Evolutionary conservation across 768 basidiomycete genomes (phyloP), one percentile per base, ranked within the genome.

Genomic region (Ephemerocybe angulata): DNA sequence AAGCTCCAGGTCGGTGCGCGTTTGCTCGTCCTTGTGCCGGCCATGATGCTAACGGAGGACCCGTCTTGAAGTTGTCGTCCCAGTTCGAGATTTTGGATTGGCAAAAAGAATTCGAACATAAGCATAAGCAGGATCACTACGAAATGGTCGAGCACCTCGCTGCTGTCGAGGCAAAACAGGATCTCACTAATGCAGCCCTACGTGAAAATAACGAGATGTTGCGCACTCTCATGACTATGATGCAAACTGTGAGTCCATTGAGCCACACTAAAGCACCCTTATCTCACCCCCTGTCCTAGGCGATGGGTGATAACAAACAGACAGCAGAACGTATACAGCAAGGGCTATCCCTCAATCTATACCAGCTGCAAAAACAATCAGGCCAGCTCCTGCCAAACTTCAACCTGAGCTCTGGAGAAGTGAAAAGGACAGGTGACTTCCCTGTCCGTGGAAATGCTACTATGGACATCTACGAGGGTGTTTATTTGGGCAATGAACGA

Each of bases 401-500:
- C 55, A 67, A 83, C 56, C 72, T 85, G 29, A 68, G 72, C 50
- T 73, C 75, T 4, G 81, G 81, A 4, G 83, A 85, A 65, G 82
- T 83, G 11, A 67, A 66, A 17, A 71, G 79, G 54, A 65, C 79
- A 28, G 76, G 79, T 15, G 67, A 74, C 22, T 75, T 76, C 50
- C 80, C 83, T 7, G 74, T 81, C 47, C 75, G 75, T 38, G 80
- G 80, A 27, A 79, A 76, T 6, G 73, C 76, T 13, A 72, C 76
- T 3, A 81, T 82, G 72, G 82, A 81, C 64, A 77, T 82, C 12
- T 75, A 72, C 41, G 80, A 83, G 62, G 83, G 83, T 3, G 28
- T 77, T 10, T 84, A 82, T 66, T 72, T 84, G 1, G 70, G 72
- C 29, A 69, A 74, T 46, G 78, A 82, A 58, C 82, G 80, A 55